Conservation (phyloP, 2,329 filamentous ascomycete species). For the Juglanconis sp. region DNA sequence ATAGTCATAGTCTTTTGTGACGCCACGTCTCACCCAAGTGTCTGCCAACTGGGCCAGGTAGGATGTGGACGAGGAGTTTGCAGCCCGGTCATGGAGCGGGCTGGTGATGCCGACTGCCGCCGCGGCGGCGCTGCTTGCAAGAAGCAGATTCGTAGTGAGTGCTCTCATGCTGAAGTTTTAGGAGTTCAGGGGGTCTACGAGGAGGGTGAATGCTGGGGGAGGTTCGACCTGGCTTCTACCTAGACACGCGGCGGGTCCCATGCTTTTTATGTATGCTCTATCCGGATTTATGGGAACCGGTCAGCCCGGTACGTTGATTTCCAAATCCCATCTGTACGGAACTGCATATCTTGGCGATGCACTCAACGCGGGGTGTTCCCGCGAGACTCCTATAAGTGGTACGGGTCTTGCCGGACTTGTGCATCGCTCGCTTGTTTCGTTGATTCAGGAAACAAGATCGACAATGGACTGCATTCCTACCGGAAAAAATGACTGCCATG, state of each 20-base stretch:
- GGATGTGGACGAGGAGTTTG: slow-evolving; percentile 71
- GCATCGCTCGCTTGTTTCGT: background rate
- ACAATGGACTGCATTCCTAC: too few relatives aligned
- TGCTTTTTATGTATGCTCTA: too few relatives aligned
- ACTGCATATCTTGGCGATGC: background rate
- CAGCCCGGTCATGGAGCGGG: slow-evolving; percentile 63
- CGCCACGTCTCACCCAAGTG: slow-evolving; percentile 32
- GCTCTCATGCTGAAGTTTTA: background rate
- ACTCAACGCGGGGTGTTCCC: background rate
- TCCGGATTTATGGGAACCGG: too few relatives aligned
- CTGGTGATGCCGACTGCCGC: slow-evolving; percentile 52
- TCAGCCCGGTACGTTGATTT: too few relatives aligned
- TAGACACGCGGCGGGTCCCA: too few relatives aligned
- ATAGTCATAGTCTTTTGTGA: slow-evolving; percentile 31
- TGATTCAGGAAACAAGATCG: background rate
- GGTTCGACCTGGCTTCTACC: too few relatives aligned
- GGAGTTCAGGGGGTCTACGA: background rate
- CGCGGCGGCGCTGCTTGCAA: slow-evolving; percentile 48
- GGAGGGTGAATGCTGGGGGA: background rate
- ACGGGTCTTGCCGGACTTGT: background rate
- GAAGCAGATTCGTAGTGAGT: background rate
- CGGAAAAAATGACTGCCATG: background rate
- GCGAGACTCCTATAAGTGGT: background rate
- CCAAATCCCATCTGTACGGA: too few relatives aligned
- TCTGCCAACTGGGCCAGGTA: slow-evolving; percentile 30